Conservation (phyloP, 805 yeast species). For the Ogataea naganishii region DNA sequence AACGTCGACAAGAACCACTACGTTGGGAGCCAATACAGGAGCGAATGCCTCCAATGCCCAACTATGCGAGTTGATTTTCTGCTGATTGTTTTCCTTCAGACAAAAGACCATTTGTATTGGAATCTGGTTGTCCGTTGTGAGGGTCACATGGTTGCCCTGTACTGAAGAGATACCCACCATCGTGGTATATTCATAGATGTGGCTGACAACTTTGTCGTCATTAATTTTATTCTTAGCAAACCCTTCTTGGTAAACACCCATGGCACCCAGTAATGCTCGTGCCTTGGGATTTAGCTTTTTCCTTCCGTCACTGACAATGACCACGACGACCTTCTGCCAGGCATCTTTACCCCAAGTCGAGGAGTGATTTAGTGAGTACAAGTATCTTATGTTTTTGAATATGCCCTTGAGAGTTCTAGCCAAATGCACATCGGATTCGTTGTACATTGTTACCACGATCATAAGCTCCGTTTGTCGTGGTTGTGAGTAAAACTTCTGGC, state of each 20-base stretch:
- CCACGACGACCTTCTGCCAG: constrained; percentile 90
- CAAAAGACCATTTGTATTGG: constrained; percentile 90
- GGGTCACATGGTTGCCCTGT: constrained; percentile 46
- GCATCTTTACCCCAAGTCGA: constrained; percentile 90
- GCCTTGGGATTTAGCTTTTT: constrained; percentile 73
- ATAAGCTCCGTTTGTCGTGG: constrained; percentile 81
- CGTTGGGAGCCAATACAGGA: constrained; percentile 70
- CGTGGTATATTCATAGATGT: constrained; percentile 88
- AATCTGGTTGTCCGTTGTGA: constrained; percentile 54
- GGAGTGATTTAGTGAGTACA: constrained; percentile 54
- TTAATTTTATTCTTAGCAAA: constrained; percentile 89
- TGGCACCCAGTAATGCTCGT: constrained; percentile 68
- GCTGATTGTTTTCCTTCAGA: constrained; percentile 79
- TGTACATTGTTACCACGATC: constrained; percentile 84
- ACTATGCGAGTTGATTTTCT: constrained; percentile 90
- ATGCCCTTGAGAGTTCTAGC: constrained; percentile 88
- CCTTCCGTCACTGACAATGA: constrained; percentile 89
- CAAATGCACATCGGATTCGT: constrained; percentile 74
- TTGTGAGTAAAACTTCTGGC: constrained; percentile 71
- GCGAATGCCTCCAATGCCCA: constrained; percentile 96
- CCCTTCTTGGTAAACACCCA: constrained; percentile 93
- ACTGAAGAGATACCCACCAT: constrained; percentile 77
- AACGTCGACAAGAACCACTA: constrained; percentile 81
- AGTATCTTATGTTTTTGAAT: constrained; percentile 74
- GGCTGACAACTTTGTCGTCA: constrained; percentile 73